Conservation (phyloP, 805 yeast species). For the Wickerhamiella dianesei region DNA sequence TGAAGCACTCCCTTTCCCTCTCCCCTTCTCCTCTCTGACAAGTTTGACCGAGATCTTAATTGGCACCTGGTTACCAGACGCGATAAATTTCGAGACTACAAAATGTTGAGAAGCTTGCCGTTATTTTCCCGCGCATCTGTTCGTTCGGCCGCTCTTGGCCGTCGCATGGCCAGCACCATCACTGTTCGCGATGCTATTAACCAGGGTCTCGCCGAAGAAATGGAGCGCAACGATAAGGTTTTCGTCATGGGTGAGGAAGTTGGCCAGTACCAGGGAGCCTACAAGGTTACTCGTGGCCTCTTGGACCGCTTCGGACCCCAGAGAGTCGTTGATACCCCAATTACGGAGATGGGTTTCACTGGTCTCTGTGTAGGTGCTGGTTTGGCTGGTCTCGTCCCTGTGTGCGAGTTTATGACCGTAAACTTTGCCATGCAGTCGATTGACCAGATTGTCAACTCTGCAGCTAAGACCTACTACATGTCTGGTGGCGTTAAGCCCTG, state of each 20-base stretch:
- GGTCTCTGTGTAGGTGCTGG: conserved; percentile 94
- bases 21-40: not conserved
- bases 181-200: conserved; percentile 97
- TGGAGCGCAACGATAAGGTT: conserved; percentile 88
- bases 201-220: conserved; percentile 90
- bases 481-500: conserved; percentile 98
- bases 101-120: not conserved
- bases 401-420: conserved; percentile 97
- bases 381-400: conserved; percentile 90
- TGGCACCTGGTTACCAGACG: not conserved
- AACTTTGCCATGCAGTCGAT: conserved; percentile 99
- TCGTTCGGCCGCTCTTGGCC: conserved; percentile 16
- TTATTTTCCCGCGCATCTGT: not conserved
- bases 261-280: conserved; percentile 98
- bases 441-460: conserved; percentile 96
- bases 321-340: conserved; percentile 91
- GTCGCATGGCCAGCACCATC: conserved; percentile 26
- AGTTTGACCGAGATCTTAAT: not conserved
- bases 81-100: not conserved
- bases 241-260: conserved; percentile 98
- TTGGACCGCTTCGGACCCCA: conserved; percentile 90
- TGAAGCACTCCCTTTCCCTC: not conserved
- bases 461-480: conserved; percentile 98
- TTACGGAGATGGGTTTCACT: conserved; percentile 98
- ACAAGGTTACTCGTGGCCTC: conserved; percentile 90